A percentile compares a stretch with the other conserved stretches of the same genome.
Conservation (phyloP, 306 rosid genomes). For the Pterocarpus macrocarpus region DNA sequence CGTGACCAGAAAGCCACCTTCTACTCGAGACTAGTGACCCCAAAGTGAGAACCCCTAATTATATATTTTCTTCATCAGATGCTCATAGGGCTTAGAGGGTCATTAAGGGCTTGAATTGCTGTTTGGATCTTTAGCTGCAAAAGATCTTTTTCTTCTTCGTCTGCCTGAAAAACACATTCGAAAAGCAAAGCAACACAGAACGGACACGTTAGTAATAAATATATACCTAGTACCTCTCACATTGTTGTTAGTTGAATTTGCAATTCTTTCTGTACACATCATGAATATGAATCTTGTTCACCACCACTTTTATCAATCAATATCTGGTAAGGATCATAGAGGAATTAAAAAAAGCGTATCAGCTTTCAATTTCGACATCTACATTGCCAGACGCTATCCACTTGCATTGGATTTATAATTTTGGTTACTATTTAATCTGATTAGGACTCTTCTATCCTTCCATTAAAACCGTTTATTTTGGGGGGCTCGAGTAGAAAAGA, state of each 20-base stretch:
- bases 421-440: not conserved
- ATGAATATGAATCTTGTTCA: conserved; percentile 14
- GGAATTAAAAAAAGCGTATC: not conserved
- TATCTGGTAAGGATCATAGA: not conserved
- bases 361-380: conserved; percentile 1
- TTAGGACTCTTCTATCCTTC: not conserved
- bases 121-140: conserved; percentile 71
- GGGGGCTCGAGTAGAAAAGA: not conserved
- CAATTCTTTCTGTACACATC: conserved; percentile 5
- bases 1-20: conserved; percentile 30
- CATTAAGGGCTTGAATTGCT: conserved; percentile 82
- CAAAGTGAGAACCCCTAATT: conserved; percentile 22
- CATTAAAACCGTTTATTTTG: not conserved
- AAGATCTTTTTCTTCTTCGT: conserved; percentile 79
- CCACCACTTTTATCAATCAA: conserved; percentile 20
- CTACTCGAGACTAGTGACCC: not conserved
- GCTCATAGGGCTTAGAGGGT: conserved; percentile 86
- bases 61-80: conserved; percentile 49
- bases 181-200: conserved; percentile 34
- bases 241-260: conserved; percentile 24
- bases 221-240: not conserved
- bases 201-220: not conserved
- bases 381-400: not conserved
- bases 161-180: conserved; percentile 65
- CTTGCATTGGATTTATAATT: not conserved